Percentiles rank a stretch among this genome's conserved stretches.
Evolutionary conservation across 2,329 filamentous ascomycete species (phyloP).

Genomic region (Pyrenochaeta sp.): DNA sequence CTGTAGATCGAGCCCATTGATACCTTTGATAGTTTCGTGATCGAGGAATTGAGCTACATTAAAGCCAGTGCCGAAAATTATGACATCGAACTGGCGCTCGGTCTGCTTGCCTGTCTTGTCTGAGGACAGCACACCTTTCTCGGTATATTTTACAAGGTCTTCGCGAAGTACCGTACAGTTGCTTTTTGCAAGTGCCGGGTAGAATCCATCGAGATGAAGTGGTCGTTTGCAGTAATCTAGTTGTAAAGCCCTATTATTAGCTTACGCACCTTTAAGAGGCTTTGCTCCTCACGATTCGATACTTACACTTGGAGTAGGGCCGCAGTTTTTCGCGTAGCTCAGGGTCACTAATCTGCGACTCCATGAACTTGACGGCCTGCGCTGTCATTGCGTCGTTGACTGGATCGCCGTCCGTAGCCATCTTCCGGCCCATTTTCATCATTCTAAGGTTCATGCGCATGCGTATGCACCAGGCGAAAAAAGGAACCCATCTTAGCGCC

Average conservation of each 20-base stretch:
- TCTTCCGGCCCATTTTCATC: neutral
- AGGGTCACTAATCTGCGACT: neutral
- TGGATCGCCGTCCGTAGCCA: no score
- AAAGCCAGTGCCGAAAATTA: constrained; percentile 1
- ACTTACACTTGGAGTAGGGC: constrained; percentile 1
- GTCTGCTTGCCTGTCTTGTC: neutral
- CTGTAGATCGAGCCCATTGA: constrained; percentile 1
- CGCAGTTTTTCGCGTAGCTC: neutral
- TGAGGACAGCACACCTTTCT: neutral
- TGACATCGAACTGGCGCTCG: neutral
- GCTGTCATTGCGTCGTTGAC: neutral
- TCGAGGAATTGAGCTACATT: constrained; percentile 1
- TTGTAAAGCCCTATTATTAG: no score
- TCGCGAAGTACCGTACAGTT: constrained; percentile 3
- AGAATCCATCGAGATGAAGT: neutral
- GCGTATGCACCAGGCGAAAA: constrained; percentile 5
- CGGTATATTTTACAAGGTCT: constrained; percentile 1
- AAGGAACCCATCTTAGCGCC: constrained; percentile 2
- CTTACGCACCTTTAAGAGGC: no score
- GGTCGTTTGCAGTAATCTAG: constrained; percentile 5
- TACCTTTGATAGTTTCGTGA: constrained; percentile 1
- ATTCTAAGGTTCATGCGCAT: constrained; percentile 2
- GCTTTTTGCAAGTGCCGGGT: neutral
- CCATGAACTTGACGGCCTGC: neutral
- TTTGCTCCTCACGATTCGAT: no score